Base-by-base conservation (phyloP, 306 rosid genomes). In the Dryas alaskensis region DNA sequence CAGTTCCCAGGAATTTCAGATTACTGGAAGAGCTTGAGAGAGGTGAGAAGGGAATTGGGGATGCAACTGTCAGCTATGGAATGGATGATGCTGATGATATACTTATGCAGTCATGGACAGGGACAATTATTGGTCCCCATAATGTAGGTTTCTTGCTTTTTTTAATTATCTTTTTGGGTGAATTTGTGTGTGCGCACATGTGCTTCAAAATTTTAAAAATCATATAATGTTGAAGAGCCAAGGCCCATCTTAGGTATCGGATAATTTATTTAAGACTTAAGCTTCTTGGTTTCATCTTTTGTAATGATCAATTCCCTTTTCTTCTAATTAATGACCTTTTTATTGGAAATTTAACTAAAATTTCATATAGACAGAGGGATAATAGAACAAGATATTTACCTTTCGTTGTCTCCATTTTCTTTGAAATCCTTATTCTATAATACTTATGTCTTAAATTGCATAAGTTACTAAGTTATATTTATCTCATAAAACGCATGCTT, bases 41-140 rank as follows among this genome's bases (percentile, higher is more conserved):
- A 84, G 98, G 98, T 50, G 98, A 93, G 74, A 93, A 93, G 83
- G 98, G 98, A 79, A 93, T 93, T 44, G 97, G 98, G 65, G 97
- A 93, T 91, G 97, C 97, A 73, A 93, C 98, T 73, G 98, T 94
- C 59, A 94, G 98, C 83, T 94, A 94, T 77, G 98, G 98, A 75
- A 94, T 94, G 99, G 97, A 94, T 82, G 99, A 89, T 71, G 99
- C 96, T 16, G 96, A 94, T 76, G 99, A 94, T 87, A 82, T 94
- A 76, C 86, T 70, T 81, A 94, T 94, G 98, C 94, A 89, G 75
- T 94, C 96, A 27, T 94, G 97, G 98, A 94, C 97, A 7, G 99
- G 99, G 66, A 94, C 99, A 77, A 82, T 94, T 55, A 94, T 94
- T 59, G 99, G 99, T 2, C 99, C 99, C 65, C 92, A 92, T 17